These are phyloP conservation scores for Xerocomellus dryophilus DNA, from an alignment of 768 basidiomycete species.

Conservation along the genomic window DNA sequence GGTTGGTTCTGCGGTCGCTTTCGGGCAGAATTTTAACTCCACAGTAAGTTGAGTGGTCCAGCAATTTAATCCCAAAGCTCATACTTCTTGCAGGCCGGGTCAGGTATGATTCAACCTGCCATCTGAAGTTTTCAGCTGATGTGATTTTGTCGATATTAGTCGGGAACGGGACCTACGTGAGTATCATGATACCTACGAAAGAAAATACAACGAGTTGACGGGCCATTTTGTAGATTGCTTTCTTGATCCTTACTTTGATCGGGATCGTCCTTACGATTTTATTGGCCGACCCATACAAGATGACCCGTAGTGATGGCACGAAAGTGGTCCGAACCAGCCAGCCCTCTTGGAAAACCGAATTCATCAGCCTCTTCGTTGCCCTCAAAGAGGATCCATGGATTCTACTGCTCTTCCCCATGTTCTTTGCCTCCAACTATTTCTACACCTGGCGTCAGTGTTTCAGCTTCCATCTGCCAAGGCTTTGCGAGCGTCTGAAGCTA, in stretches of 20 bases:
- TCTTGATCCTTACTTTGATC: conserved; percentile 67
- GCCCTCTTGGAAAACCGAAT: conserved; percentile 74
- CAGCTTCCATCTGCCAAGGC: not conserved
- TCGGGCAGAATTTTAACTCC: conserved; percentile 68
- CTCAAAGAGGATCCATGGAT: conserved; percentile 71
- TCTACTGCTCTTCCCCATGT: conserved; percentile 79
- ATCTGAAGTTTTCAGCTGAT: not conserved
- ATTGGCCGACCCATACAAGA: conserved; percentile 70
- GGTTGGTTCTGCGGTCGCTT: conserved; percentile 71
- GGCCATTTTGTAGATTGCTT: conserved; percentile 54
- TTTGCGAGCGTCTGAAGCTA: not conserved
- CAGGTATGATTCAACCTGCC: conserved; percentile 16
- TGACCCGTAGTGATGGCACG: conserved; percentile 74
- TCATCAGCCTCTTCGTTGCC: conserved; percentile 63
- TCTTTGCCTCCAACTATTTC: conserved; percentile 81
- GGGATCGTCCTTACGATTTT: conserved; percentile 62
- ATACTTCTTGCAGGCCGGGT: conserved; percentile 23
- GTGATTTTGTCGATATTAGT: conserved; percentile 36
- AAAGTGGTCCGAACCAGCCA: conserved; percentile 57
- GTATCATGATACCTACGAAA: conserved; percentile 35
- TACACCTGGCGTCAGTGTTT: conserved; percentile 71
- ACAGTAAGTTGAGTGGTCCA: conserved; percentile 37
- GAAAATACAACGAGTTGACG: not conserved
- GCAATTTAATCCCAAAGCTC: not conserved
- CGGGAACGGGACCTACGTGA: conserved; percentile 77